These are phyloP conservation scores for Chaetoceros muelleri DNA, from an alignment of 108 stramenopile genomes.

Conservation along the genomic window DNA sequence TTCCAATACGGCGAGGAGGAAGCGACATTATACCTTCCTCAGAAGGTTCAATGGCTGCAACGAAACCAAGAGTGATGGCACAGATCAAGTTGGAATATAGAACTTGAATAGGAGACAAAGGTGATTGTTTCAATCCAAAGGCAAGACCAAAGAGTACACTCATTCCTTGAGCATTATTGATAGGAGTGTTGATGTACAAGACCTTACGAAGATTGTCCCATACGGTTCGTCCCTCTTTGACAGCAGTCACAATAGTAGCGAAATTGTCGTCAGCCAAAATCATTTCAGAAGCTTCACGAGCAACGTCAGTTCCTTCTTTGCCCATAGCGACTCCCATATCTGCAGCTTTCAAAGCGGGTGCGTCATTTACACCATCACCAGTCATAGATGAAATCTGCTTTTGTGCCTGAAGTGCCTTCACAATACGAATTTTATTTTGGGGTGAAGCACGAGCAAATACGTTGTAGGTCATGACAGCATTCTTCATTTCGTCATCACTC, in stretches of 20 bases:
- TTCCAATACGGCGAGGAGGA: constrained; percentile 77
- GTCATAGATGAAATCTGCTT: constrained; percentile 94
- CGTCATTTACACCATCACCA: constrained; percentile 99
- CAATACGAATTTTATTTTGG: constrained; percentile 83
- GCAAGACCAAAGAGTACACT: constrained; percentile 66
- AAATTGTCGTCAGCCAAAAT: constrained; percentile 98
- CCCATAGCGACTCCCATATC: constrained; percentile 99
- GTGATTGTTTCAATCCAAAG: constrained; percentile 43
- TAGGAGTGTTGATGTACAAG: constrained; percentile 73
- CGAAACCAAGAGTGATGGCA: constrained; percentile 80
- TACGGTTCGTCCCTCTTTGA: constrained; percentile 72
- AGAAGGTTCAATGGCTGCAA: constrained; percentile 75
- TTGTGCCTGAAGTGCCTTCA: constrained; percentile 84
- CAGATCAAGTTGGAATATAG: constrained; percentile 84
- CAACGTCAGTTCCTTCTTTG: constrained; percentile 93
- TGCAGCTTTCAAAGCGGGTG: constrained; percentile 95
- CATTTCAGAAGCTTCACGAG: constrained; percentile 95
- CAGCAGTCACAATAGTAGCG: constrained; percentile 81
- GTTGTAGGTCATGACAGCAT: constrained; percentile 51
- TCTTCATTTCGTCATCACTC: constrained; percentile 48
- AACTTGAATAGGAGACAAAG: constrained; percentile 67
- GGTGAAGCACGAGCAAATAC: constrained; percentile 89
- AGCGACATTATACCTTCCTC: constrained; percentile 72
- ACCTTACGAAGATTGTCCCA: constrained; percentile 86
- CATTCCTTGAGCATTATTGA: constrained; percentile 83